Base-by-base conservation (phyloP, 2,329 filamentous ascomycete genomes). In the Pseudofabraea citricarpa region DNA sequence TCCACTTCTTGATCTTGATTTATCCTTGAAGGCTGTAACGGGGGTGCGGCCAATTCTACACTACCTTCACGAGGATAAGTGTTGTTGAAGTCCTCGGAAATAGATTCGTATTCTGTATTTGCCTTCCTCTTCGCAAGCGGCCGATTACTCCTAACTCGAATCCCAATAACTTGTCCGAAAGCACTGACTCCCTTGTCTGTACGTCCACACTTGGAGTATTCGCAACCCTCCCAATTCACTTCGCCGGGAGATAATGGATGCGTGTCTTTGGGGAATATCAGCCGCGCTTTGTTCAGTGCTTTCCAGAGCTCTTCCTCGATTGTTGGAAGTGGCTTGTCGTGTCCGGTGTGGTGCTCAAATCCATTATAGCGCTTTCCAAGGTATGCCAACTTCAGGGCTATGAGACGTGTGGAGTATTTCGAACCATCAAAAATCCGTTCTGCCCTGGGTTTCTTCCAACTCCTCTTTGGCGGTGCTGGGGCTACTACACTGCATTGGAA, bases 261-360 rank as follows among this genome's bases (percentile, higher is more conserved):
- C 38, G 57, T 64, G 44, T 63, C 64, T 10, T 65, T 60, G 13
- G 89, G 87, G 49, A 85, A 85, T 46, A 98, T 94, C 48, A 98
- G 72, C 41, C 85, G 79, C 5, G 86, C 80, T 64, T 87, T 91
- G 44, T 83, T 81, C 52, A 98, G 69, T 1, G 90, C 93, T 66
- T 90, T 90, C 87, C 90, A 98, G 38, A 98, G 63, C 65, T 90
- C 87, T 66, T 95, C 90, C 65, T 98, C 93, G 49, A 98, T 86
- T 0, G 90, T 90, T 5, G 91, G 83, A 49, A 87, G 64, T 3
- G 79, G 79, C 5, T 81, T 85, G 1, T 64, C 68, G 47, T 85
- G 85, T 53, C 81, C 81, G 47, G 77, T 75, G 59, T 91, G 84
- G 64, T 91, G 87, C 69, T 98, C 93, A 63, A 90, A 94, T 1